Conservation (phyloP, 192 early-diverging fungal species). For the Coemansia sp. region DNA sequence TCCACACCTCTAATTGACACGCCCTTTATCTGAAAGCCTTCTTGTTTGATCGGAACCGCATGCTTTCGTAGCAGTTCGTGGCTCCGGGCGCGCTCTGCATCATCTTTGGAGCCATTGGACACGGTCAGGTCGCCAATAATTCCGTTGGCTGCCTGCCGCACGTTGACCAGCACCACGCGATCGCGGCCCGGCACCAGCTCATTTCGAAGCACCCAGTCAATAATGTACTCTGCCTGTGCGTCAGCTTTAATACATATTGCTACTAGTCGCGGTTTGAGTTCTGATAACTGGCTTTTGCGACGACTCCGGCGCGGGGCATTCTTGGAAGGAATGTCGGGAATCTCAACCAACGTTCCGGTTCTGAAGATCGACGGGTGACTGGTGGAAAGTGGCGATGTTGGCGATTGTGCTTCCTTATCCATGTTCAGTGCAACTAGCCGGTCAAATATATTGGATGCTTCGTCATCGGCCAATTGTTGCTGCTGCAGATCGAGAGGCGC, state of each 20-base stretch:
- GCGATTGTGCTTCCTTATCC: slow-evolving; percentile 15
- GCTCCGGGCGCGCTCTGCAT: slow-evolving; percentile 31
- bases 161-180: slow-evolving; percentile 34
- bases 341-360: slow-evolving; percentile 45
- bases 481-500: not conserved
- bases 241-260: slow-evolving; percentile 42
- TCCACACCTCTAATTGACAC: slow-evolving; percentile 50
- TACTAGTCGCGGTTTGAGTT: slow-evolving; percentile 31
- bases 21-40: slow-evolving; percentile 43
- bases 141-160: slow-evolving; percentile 41
- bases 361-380: slow-evolving; percentile 45
- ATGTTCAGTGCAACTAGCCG: slow-evolving; percentile 27
- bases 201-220: slow-evolving; percentile 37
- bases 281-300: slow-evolving; percentile 4
- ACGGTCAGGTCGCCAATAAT: slow-evolving; percentile 41
- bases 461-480: not conserved
- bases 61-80: slow-evolving; percentile 36
- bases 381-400: slow-evolving; percentile 59
- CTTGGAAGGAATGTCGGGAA: slow-evolving; percentile 20
- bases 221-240: slow-evolving; percentile 22
- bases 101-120: slow-evolving; percentile 31
- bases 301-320: slow-evolving; percentile 8
- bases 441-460: slow-evolving; percentile 23
- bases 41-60: slow-evolving; percentile 33
- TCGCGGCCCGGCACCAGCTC: slow-evolving; percentile 41